Base-by-base conservation (phyloP, 2,329 filamentous ascomycete genomes). In the Verticillium klebahnii region DNA sequence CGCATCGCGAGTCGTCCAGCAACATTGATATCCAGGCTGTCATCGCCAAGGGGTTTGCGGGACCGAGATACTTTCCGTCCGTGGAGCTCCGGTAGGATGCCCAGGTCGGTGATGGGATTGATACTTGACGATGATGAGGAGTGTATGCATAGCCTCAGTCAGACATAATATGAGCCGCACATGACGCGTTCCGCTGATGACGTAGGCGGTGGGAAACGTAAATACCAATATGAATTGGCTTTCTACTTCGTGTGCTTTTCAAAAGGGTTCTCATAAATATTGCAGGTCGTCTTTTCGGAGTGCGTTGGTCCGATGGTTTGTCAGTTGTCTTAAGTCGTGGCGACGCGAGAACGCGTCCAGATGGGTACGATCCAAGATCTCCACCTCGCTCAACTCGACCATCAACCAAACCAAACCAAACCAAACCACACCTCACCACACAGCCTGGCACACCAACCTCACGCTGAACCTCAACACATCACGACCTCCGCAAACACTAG, bases 21-120 rank as follows among this genome's bases (percentile, higher is more conserved):
- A 96, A 96, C 69, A 96, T 97, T 66, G 93, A 97, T 71, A 92
- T 98, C 45, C 90, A 97, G 73, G 92, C 89, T 56, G 88, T 97
- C 29, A 84, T 93, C 62, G 90, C 89, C 1, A 89, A 90, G 69
- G 94, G 94, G 0, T 97, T 89, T 75, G 91, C 92, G 0, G 94
- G 94, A 5, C 90, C 91, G 11, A 85, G 93, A 63, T 97, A 89
- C 74, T 95, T 96, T 70, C 91, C 92, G 8, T 85, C 88, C 2
- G 76, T 88, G 32, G 82, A 89, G 55, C 71, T 89, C 67, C 79
- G 85, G 65, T 91, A 72, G 19, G 11, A 36, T 14, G 34, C 34
- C 19, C 12, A 8, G 45, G 45, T 29, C 45, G 9, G 19, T 25
- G 19, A 52, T 9, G 45, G 17, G 12, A 14, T 52, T 12, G 17